Conservation (phyloP, 805 yeast genomes). For the Metschnikowia bowlesiae region DNA sequence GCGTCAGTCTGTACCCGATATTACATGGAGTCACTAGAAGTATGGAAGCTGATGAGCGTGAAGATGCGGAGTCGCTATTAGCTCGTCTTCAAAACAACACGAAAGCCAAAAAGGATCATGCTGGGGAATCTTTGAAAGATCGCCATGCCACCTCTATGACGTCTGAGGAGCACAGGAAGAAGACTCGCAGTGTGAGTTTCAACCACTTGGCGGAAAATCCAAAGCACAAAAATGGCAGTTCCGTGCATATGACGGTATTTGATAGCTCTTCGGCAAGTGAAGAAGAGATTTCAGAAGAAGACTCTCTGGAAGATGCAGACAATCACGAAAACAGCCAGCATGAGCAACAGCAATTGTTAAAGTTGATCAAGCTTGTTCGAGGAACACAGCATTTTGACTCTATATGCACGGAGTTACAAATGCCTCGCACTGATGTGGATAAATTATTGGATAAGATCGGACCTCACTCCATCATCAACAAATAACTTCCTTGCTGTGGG, state of each 20-base stretch:
- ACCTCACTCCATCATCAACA: slow-evolving; percentile 30
- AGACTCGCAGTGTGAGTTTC: slow-evolving; percentile 34
- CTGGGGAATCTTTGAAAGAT: not conserved
- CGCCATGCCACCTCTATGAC: slow-evolving; percentile 5
- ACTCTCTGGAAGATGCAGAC: slow-evolving; percentile 1
- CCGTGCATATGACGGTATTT: slow-evolving; percentile 14
- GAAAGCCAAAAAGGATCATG: not conserved
- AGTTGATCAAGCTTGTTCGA: slow-evolving; percentile 43
- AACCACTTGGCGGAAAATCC: slow-evolving; percentile 19
- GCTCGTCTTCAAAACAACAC: slow-evolving; percentile 8
- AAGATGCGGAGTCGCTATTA: slow-evolving; percentile 10
- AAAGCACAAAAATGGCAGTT: slow-evolving; percentile 1
- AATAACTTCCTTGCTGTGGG: slow-evolving; percentile 13
- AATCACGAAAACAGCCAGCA: slow-evolving; percentile 1
- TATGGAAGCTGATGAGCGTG: slow-evolving; percentile 23
- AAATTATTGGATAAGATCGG: slow-evolving; percentile 37
- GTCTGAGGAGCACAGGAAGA: slow-evolving; percentile 15
- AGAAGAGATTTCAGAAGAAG: slow-evolving; percentile 10
- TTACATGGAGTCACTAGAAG: slow-evolving; percentile 38
- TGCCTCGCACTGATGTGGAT: slow-evolving; percentile 54
- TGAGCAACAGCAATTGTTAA: slow-evolving; percentile 26
- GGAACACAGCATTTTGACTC: slow-evolving; percentile 56
- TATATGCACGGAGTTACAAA: slow-evolving; percentile 65
- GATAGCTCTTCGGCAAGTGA: slow-evolving; percentile 11
- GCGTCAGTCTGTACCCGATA: slow-evolving; percentile 76